Conservation (phyloP, 495 filamentous ascomycete species). For the Annulohypoxylon bovei region DNA sequence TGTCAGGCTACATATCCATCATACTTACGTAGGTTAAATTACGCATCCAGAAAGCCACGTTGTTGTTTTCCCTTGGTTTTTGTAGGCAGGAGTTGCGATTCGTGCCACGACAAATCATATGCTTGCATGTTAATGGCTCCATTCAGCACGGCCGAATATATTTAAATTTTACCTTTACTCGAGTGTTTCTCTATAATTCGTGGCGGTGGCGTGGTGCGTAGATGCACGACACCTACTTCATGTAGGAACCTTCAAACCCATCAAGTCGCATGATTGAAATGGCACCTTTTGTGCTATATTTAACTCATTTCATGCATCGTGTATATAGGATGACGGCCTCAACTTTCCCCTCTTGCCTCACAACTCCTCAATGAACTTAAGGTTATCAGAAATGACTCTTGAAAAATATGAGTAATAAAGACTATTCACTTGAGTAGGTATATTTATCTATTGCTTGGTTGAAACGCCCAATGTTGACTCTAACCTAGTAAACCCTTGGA, state of each 20-base stretch:
- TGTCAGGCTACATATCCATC: slow-evolving; percentile 1
- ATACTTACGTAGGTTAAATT: slow-evolving; percentile 13
- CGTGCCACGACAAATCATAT: slow-evolving; percentile 38
- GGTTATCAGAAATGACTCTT: neutral
- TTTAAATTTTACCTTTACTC: slow-evolving; percentile 21
- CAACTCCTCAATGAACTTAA: neutral
- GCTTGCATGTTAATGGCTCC: slow-evolving; percentile 16
- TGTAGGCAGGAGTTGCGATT: slow-evolving; percentile 21
- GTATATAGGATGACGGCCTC: neutral
- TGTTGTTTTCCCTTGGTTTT: slow-evolving; percentile 20
- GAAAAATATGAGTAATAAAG: neutral
- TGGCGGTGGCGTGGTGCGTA: slow-evolving; percentile 14
- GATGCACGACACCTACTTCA: neutral
- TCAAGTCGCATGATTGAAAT: neutral
- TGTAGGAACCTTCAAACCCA: neutral
- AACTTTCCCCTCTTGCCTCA: neutral
- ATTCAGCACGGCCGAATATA: slow-evolving; percentile 11
- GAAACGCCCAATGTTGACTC: neutral
- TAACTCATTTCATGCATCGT: neutral
- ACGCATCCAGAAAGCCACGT: slow-evolving; percentile 28
- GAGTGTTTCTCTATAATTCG: slow-evolving; percentile 27
- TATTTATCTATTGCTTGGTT: neutral
- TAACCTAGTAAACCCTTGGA: too few species aligned
- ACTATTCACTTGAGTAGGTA: neutral
- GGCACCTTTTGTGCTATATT: neutral